Conservation (phyloP, 1,139 yeast genomes). For the Kluyveromyces sp. region DNA sequence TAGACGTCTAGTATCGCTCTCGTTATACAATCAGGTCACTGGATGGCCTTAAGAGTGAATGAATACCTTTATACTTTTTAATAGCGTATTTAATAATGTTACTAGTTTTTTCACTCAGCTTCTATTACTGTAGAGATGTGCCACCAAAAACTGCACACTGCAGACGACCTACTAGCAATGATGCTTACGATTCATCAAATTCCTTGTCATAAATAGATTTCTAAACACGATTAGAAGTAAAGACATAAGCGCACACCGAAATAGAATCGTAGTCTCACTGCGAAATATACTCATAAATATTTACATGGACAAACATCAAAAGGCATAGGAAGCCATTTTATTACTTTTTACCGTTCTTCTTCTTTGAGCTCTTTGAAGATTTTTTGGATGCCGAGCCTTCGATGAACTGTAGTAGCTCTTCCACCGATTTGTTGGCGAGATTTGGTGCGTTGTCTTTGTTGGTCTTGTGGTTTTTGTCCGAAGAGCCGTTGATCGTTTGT, state of each 20-base stretch:
- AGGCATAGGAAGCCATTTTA: neutral
- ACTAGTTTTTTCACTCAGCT: neutral
- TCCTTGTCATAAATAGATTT: neutral
- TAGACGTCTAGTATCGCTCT: neutral
- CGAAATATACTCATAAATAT: constrained; percentile 5
- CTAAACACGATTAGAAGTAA: neutral
- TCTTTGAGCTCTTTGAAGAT: constrained; percentile 29
- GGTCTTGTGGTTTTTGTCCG: constrained; percentile 10
- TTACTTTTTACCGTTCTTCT: constrained; percentile 11
- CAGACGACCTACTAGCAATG: no score
- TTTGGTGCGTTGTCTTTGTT: constrained; percentile 43
- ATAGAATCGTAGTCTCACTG: no score
- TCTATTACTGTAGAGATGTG: no score
- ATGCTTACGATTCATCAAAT: no score
- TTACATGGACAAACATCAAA: constrained; percentile 4
- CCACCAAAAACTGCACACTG: no score
- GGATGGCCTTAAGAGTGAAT: neutral
- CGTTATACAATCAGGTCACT: neutral
- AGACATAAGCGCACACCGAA: neutral
- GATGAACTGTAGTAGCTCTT: constrained; percentile 59
- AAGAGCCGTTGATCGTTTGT: constrained; percentile 13
- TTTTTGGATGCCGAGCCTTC: constrained; percentile 41
- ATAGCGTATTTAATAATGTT: no score
- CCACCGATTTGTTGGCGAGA: constrained; percentile 55
- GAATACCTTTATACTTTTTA: neutral